Evolutionary conservation across 768 basidiomycete species (phyloP).

Genomic region (Boletus edulis): DNA sequence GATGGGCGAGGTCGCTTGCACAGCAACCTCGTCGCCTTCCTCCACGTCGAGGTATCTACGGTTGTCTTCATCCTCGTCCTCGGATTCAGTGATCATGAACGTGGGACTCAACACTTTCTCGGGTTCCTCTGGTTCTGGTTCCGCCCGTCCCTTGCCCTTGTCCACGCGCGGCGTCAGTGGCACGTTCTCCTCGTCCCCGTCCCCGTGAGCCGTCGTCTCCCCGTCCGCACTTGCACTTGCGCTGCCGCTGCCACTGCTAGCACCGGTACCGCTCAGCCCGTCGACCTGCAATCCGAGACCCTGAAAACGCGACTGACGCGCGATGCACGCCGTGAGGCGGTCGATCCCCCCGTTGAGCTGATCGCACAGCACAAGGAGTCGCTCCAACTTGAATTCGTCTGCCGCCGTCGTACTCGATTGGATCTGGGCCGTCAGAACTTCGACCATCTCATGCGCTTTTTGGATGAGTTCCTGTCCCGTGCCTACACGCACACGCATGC

Average conservation of each 20-base stretch:
- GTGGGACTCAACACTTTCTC: conserved; percentile 76
- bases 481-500: neutral
- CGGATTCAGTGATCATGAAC: conserved; percentile 51
- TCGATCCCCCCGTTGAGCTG: conserved; percentile 57
- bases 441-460: conserved; percentile 51
- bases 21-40: conserved; percentile 30
- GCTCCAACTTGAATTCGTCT: conserved; percentile 61
- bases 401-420: conserved; percentile 40
- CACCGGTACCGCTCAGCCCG: conserved; percentile 22
- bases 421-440: conserved; percentile 51
- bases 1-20: conserved; percentile 32
- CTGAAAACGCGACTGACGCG: conserved; percentile 41
- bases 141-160: conserved; percentile 76
- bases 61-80: conserved; percentile 47
- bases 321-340: conserved; percentile 38
- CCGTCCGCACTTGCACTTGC: neutral
- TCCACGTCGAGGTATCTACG: conserved; percentile 34
- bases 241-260: conserved; percentile 29
- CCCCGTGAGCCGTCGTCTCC: conserved; percentile 8
- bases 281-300: conserved; percentile 45
- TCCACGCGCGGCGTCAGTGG: conserved; percentile 65
- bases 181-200: conserved; percentile 26
- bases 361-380: conserved; percentile 73
- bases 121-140: conserved; percentile 62
- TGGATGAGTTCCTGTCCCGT: conserved; percentile 40